Evolutionary conservation across 768 basidiomycete species (phyloP).

Genomic region (Auricularia sp.): DNA sequence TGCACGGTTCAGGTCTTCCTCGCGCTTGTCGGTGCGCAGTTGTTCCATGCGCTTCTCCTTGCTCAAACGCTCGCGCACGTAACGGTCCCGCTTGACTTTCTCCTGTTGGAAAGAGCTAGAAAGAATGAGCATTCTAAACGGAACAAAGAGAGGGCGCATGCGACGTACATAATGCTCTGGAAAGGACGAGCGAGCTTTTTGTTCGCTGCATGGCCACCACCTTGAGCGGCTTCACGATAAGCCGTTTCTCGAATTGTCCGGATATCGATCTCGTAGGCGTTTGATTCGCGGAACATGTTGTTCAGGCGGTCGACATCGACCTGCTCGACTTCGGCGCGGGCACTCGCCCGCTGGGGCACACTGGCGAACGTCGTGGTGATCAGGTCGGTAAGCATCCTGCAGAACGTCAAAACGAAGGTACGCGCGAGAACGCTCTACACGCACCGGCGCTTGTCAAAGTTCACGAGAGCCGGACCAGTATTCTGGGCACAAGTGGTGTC

Average conservation of each 20-base stretch:
- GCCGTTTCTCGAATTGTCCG: constrained; percentile 71
- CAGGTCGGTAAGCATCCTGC: constrained; percentile 58
- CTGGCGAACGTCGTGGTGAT: constrained; percentile 44
- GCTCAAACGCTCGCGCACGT: constrained; percentile 55
- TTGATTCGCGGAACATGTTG: constrained; percentile 62
- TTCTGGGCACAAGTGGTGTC: constrained; percentile 51
- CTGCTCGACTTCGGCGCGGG: constrained; percentile 48
- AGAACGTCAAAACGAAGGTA: constrained; percentile 10
- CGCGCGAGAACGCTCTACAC: constrained; percentile 11
- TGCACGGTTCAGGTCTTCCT: constrained; percentile 64
- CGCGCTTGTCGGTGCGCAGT: constrained; percentile 57
- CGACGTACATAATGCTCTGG: constrained; percentile 39
- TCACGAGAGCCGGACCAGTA: constrained; percentile 53
- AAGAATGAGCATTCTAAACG: too few relatives aligned
- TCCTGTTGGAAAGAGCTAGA: constrained; percentile 49
- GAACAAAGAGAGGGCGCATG: neutral
- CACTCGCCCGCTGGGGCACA: constrained; percentile 32
- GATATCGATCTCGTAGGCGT: constrained; percentile 52
- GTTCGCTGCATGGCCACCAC: constrained; percentile 27
- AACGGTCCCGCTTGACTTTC: constrained; percentile 70
- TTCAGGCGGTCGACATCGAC: constrained; percentile 68
- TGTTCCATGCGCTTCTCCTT: constrained; percentile 75
- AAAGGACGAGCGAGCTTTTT: constrained; percentile 57
- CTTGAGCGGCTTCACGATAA: constrained; percentile 45
- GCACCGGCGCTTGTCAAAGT: constrained; percentile 76